These are phyloP conservation scores for Pyrenula massariospora DNA, from an alignment of 495 filamentous ascomycete genomes.

Conservation along the genomic window DNA sequence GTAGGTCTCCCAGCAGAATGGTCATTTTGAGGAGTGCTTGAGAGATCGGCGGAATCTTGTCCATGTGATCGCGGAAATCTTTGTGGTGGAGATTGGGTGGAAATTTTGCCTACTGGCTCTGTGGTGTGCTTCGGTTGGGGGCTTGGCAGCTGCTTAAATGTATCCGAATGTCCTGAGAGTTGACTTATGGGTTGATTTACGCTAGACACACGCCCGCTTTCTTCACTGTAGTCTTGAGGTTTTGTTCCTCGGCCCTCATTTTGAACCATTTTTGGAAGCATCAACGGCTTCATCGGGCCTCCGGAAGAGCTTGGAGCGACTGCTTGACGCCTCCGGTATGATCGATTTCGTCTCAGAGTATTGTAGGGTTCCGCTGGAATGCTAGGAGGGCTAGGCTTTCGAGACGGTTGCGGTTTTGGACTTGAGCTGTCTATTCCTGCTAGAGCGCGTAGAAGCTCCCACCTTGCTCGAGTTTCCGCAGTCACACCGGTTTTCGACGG, in stretches of 20 bases:
- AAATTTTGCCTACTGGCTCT: not conserved
- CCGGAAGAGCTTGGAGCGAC: not conserved
- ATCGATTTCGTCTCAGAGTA: not conserved
- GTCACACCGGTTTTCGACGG: not conserved
- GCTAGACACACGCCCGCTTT: not conserved
- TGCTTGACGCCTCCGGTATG: not conserved
- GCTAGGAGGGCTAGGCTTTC: not conserved
- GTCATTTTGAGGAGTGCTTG: not conserved
- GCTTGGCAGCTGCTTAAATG: not conserved
- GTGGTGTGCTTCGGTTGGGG: too few relatives aligned
- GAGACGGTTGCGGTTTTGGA: not conserved
- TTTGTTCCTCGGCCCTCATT: not conserved
- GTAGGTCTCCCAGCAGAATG: not conserved
- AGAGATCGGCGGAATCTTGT: not conserved
- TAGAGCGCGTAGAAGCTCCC: not conserved
- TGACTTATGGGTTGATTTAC: not conserved
- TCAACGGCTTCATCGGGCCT: not conserved
- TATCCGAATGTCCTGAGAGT: not conserved
- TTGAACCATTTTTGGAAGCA: not conserved
- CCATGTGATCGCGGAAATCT: not conserved
- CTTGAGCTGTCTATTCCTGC: not conserved
- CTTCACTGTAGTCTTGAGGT: not conserved
- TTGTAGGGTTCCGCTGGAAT: not conserved
- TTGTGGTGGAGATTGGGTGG: not conserved
- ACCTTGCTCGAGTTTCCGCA: not conserved